These are phyloP conservation scores for Serendipita sp. DNA, from an alignment of 768 basidiomycete genomes.

Conservation along the genomic window DNA sequence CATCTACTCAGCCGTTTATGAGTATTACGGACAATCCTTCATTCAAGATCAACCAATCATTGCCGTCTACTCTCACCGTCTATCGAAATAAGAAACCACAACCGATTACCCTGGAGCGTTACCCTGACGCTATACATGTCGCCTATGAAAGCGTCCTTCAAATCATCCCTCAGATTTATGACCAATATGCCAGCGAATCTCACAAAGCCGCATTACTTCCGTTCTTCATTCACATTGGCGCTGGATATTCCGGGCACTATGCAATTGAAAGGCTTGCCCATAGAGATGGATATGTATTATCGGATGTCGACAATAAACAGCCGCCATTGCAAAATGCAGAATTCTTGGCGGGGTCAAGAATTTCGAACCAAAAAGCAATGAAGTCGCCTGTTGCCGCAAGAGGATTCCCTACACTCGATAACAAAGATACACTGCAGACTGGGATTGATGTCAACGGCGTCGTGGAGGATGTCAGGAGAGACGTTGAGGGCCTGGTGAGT, in stretches of 20 bases:
- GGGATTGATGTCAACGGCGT: conserved; percentile 43
- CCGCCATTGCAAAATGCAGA: neutral
- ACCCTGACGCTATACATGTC: conserved; percentile 26
- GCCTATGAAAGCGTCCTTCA: conserved; percentile 40
- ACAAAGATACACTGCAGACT: conserved; percentile 25
- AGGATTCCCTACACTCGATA: neutral
- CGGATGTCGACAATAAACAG: conserved; percentile 37
- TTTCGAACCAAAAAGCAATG: neutral
- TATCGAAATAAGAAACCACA: neutral
- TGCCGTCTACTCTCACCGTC: neutral
- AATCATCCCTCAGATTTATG: conserved; percentile 40
- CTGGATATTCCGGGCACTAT: conserved; percentile 45
- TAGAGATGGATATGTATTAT: conserved; percentile 53
- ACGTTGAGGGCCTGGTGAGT: conserved; percentile 19
- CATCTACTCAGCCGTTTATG: neutral
- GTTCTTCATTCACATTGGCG: conserved; percentile 56
- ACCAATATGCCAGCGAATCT: conserved; percentile 26
- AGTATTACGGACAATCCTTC: neutral
- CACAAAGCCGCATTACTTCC: conserved; percentile 27
- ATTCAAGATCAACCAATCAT: neutral
- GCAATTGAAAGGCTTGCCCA: conserved; percentile 51
- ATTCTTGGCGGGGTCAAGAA: neutral
- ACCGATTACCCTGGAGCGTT: neutral
- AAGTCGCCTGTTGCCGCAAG: neutral
- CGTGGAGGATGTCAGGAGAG: conserved; percentile 38